Evolutionary conservation across 352 stramenopile species (phyloP), one percentile per base, ranked within the genome.

Genomic region (Phytophthora multivora): DNA sequence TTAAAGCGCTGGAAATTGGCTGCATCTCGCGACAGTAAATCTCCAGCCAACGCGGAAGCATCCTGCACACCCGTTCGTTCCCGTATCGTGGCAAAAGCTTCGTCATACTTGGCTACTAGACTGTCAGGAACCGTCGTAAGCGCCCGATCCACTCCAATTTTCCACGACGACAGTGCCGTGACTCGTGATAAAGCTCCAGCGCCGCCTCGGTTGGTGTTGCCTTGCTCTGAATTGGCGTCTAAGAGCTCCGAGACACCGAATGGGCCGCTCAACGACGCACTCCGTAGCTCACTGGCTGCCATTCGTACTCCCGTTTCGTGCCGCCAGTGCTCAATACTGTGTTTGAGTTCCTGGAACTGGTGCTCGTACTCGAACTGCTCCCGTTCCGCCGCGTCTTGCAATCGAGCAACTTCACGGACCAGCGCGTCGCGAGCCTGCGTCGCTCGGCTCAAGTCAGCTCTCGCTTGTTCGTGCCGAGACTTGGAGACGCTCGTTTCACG

Each of bases 1-100:
- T 89, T 86, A 59, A 93, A 93, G 19, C 79, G 83, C 64, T 91
- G 86, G 45, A 93, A 93, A 48, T 93, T 93, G 38, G 80, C 79
- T 46, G 88, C 84, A 51, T 93, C 84, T 13, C 83, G 85, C 40
- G 52, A 45, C 11, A 84, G 48, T 43, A 93, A 76, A 25, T 83
- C 80, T 2, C 72, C 51, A 12, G 80, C 72, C 23, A 93, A 67
- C 48, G 73, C 69, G 0, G 71, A 63, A 11, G 83, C 74, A 42
- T 91, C 80, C n/a, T 63, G 57, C 3, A 86, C 71, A 2, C 84
- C 81, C 23, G 78, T 90, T 8, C 75, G 63, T 25, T 75, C 47
- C 16, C 80, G 83, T 45, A 92, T 92, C 21, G 71, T 66, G 7
- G 75, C 73, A 45, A 92, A 89, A 31, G 83, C 75, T 43, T 80